Conservation (phyloP, 495 filamentous ascomycete species). For the Neurospora hispaniola region DNA sequence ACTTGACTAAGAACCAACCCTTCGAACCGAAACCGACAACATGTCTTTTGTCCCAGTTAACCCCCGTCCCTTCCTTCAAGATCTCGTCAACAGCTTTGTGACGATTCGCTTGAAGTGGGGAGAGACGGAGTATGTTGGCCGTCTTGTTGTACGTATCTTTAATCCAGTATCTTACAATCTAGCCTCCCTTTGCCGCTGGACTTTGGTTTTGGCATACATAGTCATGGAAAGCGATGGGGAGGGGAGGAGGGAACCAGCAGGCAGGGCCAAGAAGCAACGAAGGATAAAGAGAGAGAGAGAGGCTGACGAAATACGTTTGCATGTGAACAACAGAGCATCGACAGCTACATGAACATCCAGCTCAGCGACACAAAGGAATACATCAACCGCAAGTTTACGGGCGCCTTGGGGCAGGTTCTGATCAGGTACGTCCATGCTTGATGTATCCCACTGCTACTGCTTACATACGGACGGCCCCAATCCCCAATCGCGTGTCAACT, state of each 20-base stretch:
- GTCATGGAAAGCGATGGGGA: too few species aligned
- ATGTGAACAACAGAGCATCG: conserved; percentile 41
- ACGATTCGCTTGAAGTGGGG: conserved; percentile 95
- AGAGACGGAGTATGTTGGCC: conserved; percentile 90
- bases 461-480: too few species aligned
- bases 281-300: not conserved
- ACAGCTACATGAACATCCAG: conserved; percentile 98
- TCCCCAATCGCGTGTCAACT: too few species aligned
- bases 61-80: conserved; percentile 25
- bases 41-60: conserved; percentile 26
- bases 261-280: not conserved
- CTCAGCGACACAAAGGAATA: conserved; percentile 81
- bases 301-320: not conserved
- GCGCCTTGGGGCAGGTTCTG: conserved; percentile 75
- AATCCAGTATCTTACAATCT: too few species aligned
- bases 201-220: too few species aligned
- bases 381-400: conserved; percentile 78
- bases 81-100: conserved; percentile 70
- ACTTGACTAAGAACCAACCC: not conserved
- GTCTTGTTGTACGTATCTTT: conserved; percentile 47
- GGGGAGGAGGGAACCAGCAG: not conserved
- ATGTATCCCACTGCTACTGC: conserved; percentile 5
- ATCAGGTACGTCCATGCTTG: conserved; percentile 51
- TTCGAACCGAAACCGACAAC: not conserved
- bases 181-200: too few species aligned